These are phyloP conservation scores for Priceomyces castillae DNA, from an alignment of 805 yeast species.

Conservation along the genomic window DNA sequence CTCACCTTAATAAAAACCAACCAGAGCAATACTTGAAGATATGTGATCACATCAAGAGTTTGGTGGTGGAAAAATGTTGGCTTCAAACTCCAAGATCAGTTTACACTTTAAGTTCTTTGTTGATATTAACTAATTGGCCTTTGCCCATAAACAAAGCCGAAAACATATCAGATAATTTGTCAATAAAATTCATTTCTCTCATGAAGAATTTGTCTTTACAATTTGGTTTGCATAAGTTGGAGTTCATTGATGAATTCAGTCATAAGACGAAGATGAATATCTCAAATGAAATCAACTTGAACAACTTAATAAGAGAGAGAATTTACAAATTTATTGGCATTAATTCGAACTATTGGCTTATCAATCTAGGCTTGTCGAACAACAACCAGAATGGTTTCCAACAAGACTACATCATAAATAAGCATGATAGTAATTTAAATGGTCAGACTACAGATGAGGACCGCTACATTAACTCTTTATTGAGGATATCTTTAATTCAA, in stretches of 20 bases:
- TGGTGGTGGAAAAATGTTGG: slow-evolving; percentile 44
- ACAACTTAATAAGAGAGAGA: slow-evolving; percentile 37
- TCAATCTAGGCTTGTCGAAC: slow-evolving; percentile 36
- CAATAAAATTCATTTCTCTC: slow-evolving; percentile 36
- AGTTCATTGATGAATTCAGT: slow-evolving; percentile 41
- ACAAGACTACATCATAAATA: slow-evolving; percentile 39
- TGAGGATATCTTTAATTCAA: slow-evolving; percentile 36
- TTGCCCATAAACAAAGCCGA: slow-evolving; percentile 29
- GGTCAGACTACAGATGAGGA: slow-evolving; percentile 13
- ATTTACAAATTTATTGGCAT: slow-evolving; percentile 42
- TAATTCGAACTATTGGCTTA: slow-evolving; percentile 44
- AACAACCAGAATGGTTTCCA: slow-evolving; percentile 27
- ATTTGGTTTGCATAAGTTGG: slow-evolving; percentile 41
- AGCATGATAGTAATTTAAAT: slow-evolving; percentile 23
- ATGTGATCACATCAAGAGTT: slow-evolving; percentile 31
- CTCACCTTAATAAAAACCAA: slow-evolving; percentile 24
- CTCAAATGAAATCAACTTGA: slow-evolving; percentile 26
- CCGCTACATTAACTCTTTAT: slow-evolving; percentile 23
- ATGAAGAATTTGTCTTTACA: slow-evolving; percentile 41
- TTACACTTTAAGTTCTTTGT: slow-evolving; percentile 35
- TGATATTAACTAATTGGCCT: slow-evolving; percentile 47
- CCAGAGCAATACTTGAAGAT: slow-evolving; percentile 22
- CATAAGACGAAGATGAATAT: slow-evolving; percentile 28
- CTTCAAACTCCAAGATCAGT: slow-evolving; percentile 44
- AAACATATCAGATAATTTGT: slow-evolving; percentile 27